A percentile compares a stretch with the other conserved stretches of the same genome.
Conservation (phyloP, 768 basidiomycete species). For the Clavaria fumosa region DNA sequence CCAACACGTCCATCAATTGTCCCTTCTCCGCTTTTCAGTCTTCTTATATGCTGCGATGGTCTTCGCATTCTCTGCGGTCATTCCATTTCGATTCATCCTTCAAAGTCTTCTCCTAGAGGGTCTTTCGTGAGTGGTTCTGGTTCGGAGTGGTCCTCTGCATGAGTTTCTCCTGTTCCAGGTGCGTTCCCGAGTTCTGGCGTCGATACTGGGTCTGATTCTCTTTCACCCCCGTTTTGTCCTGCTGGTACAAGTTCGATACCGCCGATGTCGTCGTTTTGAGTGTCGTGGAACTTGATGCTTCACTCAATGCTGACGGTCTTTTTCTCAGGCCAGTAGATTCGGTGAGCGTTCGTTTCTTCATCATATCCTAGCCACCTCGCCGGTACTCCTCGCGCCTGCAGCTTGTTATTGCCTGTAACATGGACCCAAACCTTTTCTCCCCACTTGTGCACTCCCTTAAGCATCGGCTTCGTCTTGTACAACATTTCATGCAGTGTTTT, state of each 20-base stretch:
- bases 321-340: constrained; percentile 21
- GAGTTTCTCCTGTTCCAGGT: no score
- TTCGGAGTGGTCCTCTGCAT: no score
- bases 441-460: constrained; percentile 16
- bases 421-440: constrained; percentile 18
- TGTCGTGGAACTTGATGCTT: constrained; percentile 10
- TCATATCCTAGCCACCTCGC: constrained; percentile 23
- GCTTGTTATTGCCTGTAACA: constrained; percentile 13
- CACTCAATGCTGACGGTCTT: constrained; percentile 14
- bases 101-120: no score
- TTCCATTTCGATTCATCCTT: no score
- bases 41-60: no score
- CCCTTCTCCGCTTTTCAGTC: no score
- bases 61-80: no score
- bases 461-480: constrained; percentile 17
- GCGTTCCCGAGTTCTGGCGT: no score
- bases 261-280: no score
- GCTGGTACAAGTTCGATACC: constrained; percentile 2
- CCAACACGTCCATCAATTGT: not conserved
- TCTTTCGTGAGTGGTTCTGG: no score
- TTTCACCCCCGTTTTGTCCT: constrained; percentile 12
- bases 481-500: constrained; percentile 15
- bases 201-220: no score
- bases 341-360: constrained; percentile 16
- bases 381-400: constrained; percentile 12